Conservation (phyloP, 1,284 basidiomycete genomes). For the Sanghuangporus sanghuang region DNA sequence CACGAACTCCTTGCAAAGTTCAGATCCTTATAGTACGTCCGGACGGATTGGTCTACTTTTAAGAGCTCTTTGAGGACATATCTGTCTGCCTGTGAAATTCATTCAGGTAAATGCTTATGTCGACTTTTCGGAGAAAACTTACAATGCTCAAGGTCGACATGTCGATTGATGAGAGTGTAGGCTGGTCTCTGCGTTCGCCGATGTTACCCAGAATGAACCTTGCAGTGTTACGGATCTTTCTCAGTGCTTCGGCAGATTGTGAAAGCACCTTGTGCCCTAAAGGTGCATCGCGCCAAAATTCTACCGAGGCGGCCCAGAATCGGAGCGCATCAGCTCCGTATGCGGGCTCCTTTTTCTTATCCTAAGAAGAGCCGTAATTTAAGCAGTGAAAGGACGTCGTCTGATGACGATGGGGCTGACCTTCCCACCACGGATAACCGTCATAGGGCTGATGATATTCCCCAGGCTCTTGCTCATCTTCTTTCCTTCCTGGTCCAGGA, state of each 20-base stretch:
- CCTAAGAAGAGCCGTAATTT: slow-evolving; percentile 32
- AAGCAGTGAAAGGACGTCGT: not conserved
- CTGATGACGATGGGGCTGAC: slow-evolving; percentile 39
- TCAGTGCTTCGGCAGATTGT: slow-evolving; percentile 73
- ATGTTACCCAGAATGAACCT: slow-evolving; percentile 90
- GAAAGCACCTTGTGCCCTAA: slow-evolving; percentile 78
- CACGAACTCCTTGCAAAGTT: slow-evolving; percentile 80
- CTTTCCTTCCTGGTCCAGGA: slow-evolving; percentile 84
- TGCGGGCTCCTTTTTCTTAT: slow-evolving; percentile 65
- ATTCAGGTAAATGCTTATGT: slow-evolving; percentile 6
- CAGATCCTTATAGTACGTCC: slow-evolving; percentile 68
- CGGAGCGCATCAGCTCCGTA: slow-evolving; percentile 88
- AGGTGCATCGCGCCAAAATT: slow-evolving; percentile 86
- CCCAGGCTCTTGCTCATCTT: slow-evolving; percentile 99
- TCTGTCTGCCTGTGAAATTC: slow-evolving; percentile 58
- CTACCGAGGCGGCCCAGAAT: slow-evolving; percentile 89
- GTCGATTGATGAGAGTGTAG: slow-evolving; percentile 32
- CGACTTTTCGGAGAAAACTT: slow-evolving; percentile 25
- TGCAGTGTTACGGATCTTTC: slow-evolving; percentile 86
- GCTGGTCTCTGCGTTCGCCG: slow-evolving; percentile 33
- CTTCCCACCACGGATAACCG: slow-evolving; percentile 74
- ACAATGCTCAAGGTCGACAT: slow-evolving; percentile 59
- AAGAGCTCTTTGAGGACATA: slow-evolving; percentile 86
- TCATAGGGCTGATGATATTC: slow-evolving; percentile 86
- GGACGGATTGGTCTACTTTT: slow-evolving; percentile 60